These are phyloP conservation scores for Zygnema cylindricum DNA, from an alignment of 139 green algal species.

Conservation along the genomic window DNA sequence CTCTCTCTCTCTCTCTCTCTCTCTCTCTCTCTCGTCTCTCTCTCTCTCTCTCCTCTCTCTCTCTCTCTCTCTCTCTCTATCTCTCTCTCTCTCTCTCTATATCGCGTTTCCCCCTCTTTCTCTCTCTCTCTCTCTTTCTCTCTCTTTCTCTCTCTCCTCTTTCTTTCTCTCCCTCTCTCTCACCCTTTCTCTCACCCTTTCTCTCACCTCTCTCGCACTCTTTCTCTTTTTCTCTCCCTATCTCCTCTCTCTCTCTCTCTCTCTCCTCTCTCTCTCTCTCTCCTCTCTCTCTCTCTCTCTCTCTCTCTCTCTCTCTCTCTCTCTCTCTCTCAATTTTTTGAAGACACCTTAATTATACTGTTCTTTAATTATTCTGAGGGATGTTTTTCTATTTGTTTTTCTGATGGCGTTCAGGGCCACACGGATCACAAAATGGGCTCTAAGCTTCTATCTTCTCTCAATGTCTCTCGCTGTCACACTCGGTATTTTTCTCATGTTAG, in stretches of 20 bases:
- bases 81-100: too few relatives aligned
- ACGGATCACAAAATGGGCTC: slow-evolving; percentile 1
- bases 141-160: slow-evolving; percentile 19
- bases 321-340: not conserved
- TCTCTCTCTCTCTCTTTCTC: not conserved
- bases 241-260: not conserved
- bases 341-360: not conserved
- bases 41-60: too few relatives aligned
- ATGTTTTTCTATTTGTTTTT: not conserved
- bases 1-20: too few relatives aligned
- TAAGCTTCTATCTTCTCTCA: slow-evolving; percentile 18
- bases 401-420: not conserved
- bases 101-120: too few relatives aligned
- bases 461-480: slow-evolving; percentile 21
- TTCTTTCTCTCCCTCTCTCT: not conserved
- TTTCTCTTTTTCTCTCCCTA: not conserved
- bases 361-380: not conserved
- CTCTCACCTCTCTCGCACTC: not conserved
- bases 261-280: not conserved
- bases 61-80: too few relatives aligned
- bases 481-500: slow-evolving; percentile 8
- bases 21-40: too few relatives aligned
- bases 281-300: not conserved
- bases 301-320: slow-evolving; percentile 2
- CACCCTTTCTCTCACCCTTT: slow-evolving; percentile 7